A percentile compares a stretch with the other conserved stretches of the same genome.
Evolutionary conservation across 257 asterid species (phyloP).

Genomic region (Sherardia arvensis): DNA sequence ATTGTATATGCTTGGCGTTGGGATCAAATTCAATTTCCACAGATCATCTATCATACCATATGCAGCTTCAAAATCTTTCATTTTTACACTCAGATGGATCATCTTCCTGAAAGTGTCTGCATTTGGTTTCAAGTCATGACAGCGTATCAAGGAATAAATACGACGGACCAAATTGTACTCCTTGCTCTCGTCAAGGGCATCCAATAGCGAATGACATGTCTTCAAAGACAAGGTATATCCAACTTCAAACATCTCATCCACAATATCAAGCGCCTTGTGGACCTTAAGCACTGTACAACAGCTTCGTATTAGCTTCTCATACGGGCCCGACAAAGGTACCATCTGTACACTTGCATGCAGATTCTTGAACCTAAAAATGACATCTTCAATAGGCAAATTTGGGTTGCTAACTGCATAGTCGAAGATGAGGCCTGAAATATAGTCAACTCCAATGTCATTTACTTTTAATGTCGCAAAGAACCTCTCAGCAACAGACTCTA

Average conservation of each 20-base stretch:
- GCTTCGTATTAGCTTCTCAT: constrained; percentile 48
- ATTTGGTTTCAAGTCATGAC: constrained; percentile 43
- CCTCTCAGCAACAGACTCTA: constrained; percentile 50
- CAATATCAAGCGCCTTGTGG: constrained; percentile 59
- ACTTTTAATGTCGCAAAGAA: constrained; percentile 47
- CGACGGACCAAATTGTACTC: constrained; percentile 79
- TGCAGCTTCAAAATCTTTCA: constrained; percentile 92
- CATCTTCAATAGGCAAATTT: constrained; percentile 61
- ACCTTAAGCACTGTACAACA: constrained; percentile 65
- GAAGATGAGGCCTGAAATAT: constrained; percentile 52
- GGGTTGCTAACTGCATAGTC: constrained; percentile 51
- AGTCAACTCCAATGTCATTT: constrained; percentile 37
- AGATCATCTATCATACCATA: constrained; percentile 57
- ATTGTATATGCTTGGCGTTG: constrained; percentile 61
- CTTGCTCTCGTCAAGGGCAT: constrained; percentile 55
- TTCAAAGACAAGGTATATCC: constrained; percentile 41
- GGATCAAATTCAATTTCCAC: constrained; percentile 31
- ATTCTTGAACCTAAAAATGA: constrained; percentile 34
- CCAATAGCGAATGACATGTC: constrained; percentile 50
- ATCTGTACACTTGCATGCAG: constrained; percentile 49
- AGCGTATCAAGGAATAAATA: constrained; percentile 43
- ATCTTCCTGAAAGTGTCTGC: constrained; percentile 61
- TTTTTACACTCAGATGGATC: constrained; percentile 55
- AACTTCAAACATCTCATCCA: constrained; percentile 43
- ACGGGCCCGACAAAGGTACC: constrained; percentile 48